Conservation (phyloP, 768 basidiomycete genomes). For the Tricholomella constricta region DNA sequence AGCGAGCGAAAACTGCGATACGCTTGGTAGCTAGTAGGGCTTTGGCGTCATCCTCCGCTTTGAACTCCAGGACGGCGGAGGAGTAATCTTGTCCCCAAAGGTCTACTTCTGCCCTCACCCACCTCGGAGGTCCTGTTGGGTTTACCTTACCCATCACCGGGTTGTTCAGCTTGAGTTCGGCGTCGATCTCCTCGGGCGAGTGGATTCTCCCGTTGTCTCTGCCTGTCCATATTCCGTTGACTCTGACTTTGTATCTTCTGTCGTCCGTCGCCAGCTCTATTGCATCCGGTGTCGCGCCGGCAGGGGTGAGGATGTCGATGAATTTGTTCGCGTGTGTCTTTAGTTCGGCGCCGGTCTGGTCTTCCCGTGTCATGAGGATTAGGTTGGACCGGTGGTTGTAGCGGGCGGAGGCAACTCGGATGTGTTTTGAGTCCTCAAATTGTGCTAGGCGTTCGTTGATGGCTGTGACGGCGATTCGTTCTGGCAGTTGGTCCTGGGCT, state of each 20-base stretch:
- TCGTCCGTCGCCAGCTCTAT: slow-evolving; percentile 16
- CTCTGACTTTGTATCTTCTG: slow-evolving; percentile 21
- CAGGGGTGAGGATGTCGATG: slow-evolving; percentile 3
- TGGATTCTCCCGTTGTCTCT: neutral
- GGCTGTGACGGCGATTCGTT: neutral
- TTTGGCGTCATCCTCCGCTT: neutral
- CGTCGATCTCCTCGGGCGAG: neutral
- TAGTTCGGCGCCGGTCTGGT: slow-evolving; percentile 21
- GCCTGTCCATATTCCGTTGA: slow-evolving; percentile 11
- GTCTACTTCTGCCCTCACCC: neutral
- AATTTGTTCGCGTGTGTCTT: slow-evolving; percentile 6
- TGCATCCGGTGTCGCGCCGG: slow-evolving; percentile 5
- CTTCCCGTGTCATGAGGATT: slow-evolving; percentile 15
- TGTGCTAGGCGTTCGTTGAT: slow-evolving; percentile 14
- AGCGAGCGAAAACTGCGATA: neutral
- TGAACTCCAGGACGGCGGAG: slow-evolving; percentile 2
- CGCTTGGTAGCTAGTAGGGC: neutral
- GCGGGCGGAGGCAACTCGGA: slow-evolving; percentile 17
- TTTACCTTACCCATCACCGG: slow-evolving; percentile 1
- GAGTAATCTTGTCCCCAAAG: neutral
- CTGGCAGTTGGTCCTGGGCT: neutral
- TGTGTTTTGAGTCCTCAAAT: slow-evolving; percentile 5
- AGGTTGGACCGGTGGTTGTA: slow-evolving; percentile 20
- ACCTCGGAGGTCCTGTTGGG: neutral
- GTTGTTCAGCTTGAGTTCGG: neutral